Evolutionary conservation across 2,329 filamentous ascomycete genomes (phyloP), one percentile per base, ranked within the genome.

Genomic region (Ampelomyces quisqualis): DNA sequence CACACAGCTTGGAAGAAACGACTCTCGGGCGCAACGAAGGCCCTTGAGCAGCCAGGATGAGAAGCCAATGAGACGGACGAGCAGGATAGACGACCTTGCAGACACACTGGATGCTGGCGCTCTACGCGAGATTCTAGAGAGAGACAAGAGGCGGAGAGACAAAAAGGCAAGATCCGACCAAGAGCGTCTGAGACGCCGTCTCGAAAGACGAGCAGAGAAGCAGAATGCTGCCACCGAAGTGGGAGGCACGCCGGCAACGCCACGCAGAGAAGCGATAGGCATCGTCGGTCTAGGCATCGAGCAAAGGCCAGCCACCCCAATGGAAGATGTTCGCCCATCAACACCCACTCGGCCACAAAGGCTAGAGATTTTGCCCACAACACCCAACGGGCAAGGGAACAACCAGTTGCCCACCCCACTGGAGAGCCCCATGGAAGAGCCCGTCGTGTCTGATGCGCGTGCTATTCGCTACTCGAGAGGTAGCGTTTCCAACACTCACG

Each of bases 61-160:
- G 6, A 57, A 80, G 84, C 11, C 75, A 18, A 53, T 49, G 31
- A 81, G 77, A 50, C 77, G 63, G 70, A 88, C 70, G 71, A 86
- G 68, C 70, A 74, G 75, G 22, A 78, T 86, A 31, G 80, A 84
- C 43, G 78, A 80, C 30, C 65, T 97, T 30, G 93, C 90, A 15
- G 87, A 97, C 62, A 85, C 88, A 44, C 76, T 98, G 39, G 88
- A 89, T 68, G 86, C 93, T 3, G 81, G 85, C 37, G 90, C 89
- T 55, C 68, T 98, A 26, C 80, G 91, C 43, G 87, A 95, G 62
- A 75, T 97, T 20, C 85, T 98, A 80, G 93, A 98, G 57, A 77
- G 93, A 45, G 93, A 98, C 60, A 78, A 84, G 52, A 81, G 90
- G 57, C 80, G 93, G 42, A 82, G 79, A 51, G 88, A 95, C 53